Evolutionary conservation across 2,329 filamentous ascomycete species (phyloP), one percentile per base, ranked within the genome.

Genomic region (Phyllosticta paracitricarpa): DNA sequence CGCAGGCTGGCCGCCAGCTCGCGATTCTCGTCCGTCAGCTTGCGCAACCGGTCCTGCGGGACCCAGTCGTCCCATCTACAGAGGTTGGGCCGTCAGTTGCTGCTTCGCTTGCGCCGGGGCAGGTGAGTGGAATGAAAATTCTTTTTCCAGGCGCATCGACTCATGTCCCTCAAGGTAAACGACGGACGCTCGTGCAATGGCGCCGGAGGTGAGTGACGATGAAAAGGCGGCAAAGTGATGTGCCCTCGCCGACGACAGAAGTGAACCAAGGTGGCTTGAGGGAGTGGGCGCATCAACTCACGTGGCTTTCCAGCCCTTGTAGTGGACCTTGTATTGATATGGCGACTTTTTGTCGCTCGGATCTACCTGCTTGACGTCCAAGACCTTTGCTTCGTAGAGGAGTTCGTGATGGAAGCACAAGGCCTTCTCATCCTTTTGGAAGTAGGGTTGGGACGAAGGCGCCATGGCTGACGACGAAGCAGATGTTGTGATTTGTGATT

Each of bases 261-360:
- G 24, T 26, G 53, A 54, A 8, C 53, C 24, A 24, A 54, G 28
- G 40, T 48, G 40, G 40, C 40, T 48, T 48, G 40, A 48, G 40
- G 40, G n/a, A 30, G 57, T 55, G 51, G 62, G 26, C 30, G 63
- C 52, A 48, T 17, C 40, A 48, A 86, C 86, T 77, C 78, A 89
- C 82, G 91, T 97, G 75, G 93, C 92, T 81, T 99, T 99, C 94
- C 94, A 99, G 70, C 94, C 94, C 77, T 97, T 97, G 80, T 99
- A 99, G 77, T 99, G 94, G 61, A 99, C 89, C 71, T 89, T 89
- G 78, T 96, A 99, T 73, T 91, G 85, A 71, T 85, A 91, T 35
- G 88, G 85, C 64, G 87, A 87, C 73, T 85, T 86, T 75, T 89
- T 87, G 70, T 87, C 87, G 54, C 79, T 79, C 6, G 77, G 73